Evolutionary conservation across 2,329 filamentous ascomycete species (phyloP).

Genomic region (Phyllosticta capitalensis): DNA sequence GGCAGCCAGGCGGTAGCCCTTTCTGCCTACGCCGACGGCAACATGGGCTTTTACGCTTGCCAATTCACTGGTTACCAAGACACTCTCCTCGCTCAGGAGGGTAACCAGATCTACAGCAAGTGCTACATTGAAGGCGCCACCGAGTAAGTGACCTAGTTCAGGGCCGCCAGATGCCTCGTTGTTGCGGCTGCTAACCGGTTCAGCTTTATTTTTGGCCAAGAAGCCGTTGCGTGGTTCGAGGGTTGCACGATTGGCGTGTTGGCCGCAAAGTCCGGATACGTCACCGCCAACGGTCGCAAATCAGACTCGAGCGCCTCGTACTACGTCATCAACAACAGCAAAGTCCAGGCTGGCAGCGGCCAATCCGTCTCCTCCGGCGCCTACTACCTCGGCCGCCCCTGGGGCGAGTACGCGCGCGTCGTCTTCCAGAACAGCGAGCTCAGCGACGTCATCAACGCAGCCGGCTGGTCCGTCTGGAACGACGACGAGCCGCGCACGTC

Average conservation of each 20-base stretch:
- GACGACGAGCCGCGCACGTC: slow-evolving; percentile 25
- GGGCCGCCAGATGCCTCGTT: no score
- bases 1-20: slow-evolving; percentile 39
- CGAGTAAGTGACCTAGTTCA: no score
- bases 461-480: slow-evolving; percentile 40
- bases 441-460: slow-evolving; percentile 45
- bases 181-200: no score
- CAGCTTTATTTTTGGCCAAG: slow-evolving; percentile 47
- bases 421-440: slow-evolving; percentile 41
- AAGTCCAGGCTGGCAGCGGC: slow-evolving; percentile 29
- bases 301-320: slow-evolving; percentile 26
- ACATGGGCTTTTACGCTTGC: slow-evolving; percentile 47
- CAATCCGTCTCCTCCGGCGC: slow-evolving; percentile 24
- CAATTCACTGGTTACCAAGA: slow-evolving; percentile 47
- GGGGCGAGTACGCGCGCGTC: slow-evolving; percentile 39
- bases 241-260: slow-evolving; percentile 15
- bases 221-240: slow-evolving; percentile 39
- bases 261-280: slow-evolving; percentile 14
- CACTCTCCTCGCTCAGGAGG: slow-evolving; percentile 33
- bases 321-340: slow-evolving; percentile 44
- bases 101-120: slow-evolving; percentile 36
- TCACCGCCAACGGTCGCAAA: slow-evolving; percentile 19
- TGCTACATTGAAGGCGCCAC: slow-evolving; percentile 47
- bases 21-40: slow-evolving; percentile 33
- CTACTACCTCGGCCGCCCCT: slow-evolving; percentile 42